A percentile compares a stretch with the other conserved stretches of the same genome.
phyloP scores from a whole-genome alignment of 306 rosid species.

The Quercus cerris region DNA sequence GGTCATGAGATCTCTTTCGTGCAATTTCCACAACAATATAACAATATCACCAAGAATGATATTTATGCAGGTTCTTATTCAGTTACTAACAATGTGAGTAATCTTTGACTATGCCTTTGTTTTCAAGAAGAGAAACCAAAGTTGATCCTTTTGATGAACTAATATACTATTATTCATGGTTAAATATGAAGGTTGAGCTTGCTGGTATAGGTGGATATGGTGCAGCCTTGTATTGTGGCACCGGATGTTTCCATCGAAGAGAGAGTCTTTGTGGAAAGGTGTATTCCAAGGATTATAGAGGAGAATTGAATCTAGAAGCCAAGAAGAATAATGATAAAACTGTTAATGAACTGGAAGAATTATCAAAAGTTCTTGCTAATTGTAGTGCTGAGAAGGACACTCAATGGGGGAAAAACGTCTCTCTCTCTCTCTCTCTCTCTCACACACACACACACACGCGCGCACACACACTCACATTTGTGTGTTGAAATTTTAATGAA shows the following conservation, averaged over 20 bases:
- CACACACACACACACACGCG: too few species aligned
- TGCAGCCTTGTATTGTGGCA: slow-evolving; percentile 58
- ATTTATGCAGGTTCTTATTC: slow-evolving; percentile 23
- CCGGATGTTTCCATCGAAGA: slow-evolving; percentile 78
- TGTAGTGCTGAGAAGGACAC: slow-evolving; percentile 58
- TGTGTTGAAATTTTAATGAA: not conserved
- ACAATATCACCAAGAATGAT: slow-evolving; percentile 47
- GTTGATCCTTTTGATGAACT: not conserved
- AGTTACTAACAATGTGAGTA: slow-evolving; percentile 24
- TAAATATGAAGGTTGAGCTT: slow-evolving; percentile 46
- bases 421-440: not conserved
- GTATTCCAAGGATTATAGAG: slow-evolving; percentile 25
- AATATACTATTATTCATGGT: not conserved
- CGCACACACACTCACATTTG: not conserved
- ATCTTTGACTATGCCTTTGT: not conserved
- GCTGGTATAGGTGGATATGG: slow-evolving; percentile 51
- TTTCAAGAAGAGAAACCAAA: not conserved
- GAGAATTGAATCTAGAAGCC: not conserved
- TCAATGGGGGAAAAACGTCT: slow-evolving; percentile 71
- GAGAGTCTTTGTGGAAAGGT: slow-evolving; percentile 49
- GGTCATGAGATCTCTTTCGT: slow-evolving; percentile 58
- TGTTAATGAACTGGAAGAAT: slow-evolving; percentile 44
- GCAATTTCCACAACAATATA: slow-evolving; percentile 49
- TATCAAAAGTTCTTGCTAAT: slow-evolving; percentile 44
- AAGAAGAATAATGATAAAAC: slow-evolving; percentile 29